Evolutionary conservation across 2,329 filamentous ascomycete genomes (phyloP), one percentile per base, ranked within the genome.

Genomic region (Sporothrix sp.): DNA sequence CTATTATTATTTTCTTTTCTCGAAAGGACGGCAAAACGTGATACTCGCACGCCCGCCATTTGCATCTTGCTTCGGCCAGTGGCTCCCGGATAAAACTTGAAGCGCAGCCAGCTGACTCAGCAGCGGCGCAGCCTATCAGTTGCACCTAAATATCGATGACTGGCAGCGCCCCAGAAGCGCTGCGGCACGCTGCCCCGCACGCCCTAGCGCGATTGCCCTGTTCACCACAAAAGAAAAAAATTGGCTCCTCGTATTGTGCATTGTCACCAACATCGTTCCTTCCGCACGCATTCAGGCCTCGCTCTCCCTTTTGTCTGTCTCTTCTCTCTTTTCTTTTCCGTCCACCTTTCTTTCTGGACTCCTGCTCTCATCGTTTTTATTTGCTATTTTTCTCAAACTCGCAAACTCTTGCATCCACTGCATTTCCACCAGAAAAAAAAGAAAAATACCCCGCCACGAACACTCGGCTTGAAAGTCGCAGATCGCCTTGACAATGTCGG

Each of bases 201-300:
- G 39, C 53, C 51, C 55, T 56, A 56, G 55, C 51, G 53, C 43
- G 21, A 30, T 40, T 56, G 54, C 54, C 54, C 52, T 54, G 32
- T 49, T 33, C 46, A 56, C 50, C 52, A 45, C 54, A 54, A 44
- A 45, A 56, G 48, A 51, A 54, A 53, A 51, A 53, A 48, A 52
- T 36, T 49, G 49, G 48, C 28, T n/a, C n/a, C n/a, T n/a, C n/a
- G 37, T 43, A 52, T 50, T 50, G 52, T 54, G 44, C 45, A 52
- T 55, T 52, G 48, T 54, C 52, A 37, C 30, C 48, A 21, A 37
- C 37, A 27, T 35, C 21, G 27, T 16, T 45, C 42, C 37, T 45
- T 40, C 47, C 23, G 47, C 21, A n/a, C 33, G 35, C 46, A 53
- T 45, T 47, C 36, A 30, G 27, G n/a, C 42, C 43, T 44, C 48